These are phyloP conservation scores for Ascochyta lentis DNA, from an alignment of 2,329 filamentous ascomycete species.

Conservation along the genomic window DNA sequence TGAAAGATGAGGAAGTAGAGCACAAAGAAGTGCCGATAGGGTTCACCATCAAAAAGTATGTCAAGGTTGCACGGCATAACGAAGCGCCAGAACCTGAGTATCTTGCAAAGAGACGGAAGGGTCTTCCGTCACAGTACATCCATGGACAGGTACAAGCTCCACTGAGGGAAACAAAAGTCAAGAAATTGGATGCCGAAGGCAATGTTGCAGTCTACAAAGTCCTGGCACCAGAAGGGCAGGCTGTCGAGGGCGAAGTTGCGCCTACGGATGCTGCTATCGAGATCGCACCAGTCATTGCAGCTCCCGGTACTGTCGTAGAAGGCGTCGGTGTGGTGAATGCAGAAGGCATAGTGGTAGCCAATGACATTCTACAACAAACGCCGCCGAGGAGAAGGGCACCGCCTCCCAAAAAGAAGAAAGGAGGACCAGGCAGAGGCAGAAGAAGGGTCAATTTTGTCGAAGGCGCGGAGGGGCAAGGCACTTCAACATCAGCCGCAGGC, in stretches of 20 bases:
- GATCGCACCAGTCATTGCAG: conserved; percentile 55
- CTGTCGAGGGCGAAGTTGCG: conserved; percentile 81
- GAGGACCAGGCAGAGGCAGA: conserved; percentile 80
- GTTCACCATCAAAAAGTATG: conserved; percentile 66
- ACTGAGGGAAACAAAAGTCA: conserved; percentile 81
- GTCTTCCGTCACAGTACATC: conserved; percentile 57
- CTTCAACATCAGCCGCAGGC: conserved; percentile 31
- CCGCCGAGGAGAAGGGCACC: conserved; percentile 69
- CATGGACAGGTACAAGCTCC: conserved; percentile 32
- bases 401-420: conserved; percentile 81
- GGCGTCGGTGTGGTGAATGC: conserved; percentile 65
- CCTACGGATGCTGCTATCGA: conserved; percentile 58
- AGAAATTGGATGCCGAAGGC: conserved; percentile 75
- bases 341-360: conserved; percentile 64
- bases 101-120: conserved; percentile 67
- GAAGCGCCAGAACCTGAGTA: conserved; percentile 67
- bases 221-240: conserved; percentile 78
- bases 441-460: conserved; percentile 70
- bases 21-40: conserved; percentile 55
- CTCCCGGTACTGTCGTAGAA: conserved; percentile 67
- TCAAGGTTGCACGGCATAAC: conserved; percentile 61
- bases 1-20: conserved; percentile 53
- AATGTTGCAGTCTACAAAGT: conserved; percentile 86
- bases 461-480: conserved; percentile 50
- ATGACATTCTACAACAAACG: conserved; percentile 54